Evolutionary conservation across 73 alveolate genomes (phyloP).

Genomic region (Tetrahymena elliotti): DNA sequence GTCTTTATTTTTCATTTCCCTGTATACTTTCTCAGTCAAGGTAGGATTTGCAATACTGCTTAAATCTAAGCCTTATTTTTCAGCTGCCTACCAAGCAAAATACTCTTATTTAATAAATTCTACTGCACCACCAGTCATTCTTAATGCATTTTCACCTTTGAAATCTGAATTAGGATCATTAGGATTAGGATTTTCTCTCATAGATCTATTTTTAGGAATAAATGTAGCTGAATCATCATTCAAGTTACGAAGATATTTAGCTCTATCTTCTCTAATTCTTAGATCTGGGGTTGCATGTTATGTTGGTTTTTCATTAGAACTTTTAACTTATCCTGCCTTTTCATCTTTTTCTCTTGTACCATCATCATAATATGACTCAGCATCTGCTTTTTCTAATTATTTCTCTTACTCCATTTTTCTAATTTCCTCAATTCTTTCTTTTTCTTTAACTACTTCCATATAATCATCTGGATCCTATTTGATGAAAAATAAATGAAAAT

Average conservation of each 20-base stretch:
- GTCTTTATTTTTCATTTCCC: slow-evolving; percentile 46
- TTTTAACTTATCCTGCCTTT: slow-evolving; percentile 11
- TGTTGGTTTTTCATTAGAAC: slow-evolving; percentile 58
- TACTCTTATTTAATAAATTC: slow-evolving; percentile 56
- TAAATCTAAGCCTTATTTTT: slow-evolving; percentile 51
- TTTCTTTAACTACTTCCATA: slow-evolving; percentile 50
- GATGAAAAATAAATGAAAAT: not conserved
- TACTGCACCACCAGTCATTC: slow-evolving; percentile 55
- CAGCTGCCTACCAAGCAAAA: slow-evolving; percentile 56
- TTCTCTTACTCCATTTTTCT: slow-evolving; percentile 32
- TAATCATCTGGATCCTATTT: slow-evolving; percentile 58
- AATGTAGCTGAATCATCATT: slow-evolving; percentile 62
- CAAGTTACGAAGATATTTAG: slow-evolving; percentile 63
- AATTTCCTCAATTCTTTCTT: slow-evolving; percentile 58
- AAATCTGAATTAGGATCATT: slow-evolving; percentile 39
- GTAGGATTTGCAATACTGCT: slow-evolving; percentile 79
- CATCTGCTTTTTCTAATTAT: slow-evolving; percentile 12
- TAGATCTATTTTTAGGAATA: slow-evolving; percentile 65
- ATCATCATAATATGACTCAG: slow-evolving; percentile 31
- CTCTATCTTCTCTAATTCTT: slow-evolving; percentile 73
- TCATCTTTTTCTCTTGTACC: slow-evolving; percentile 47
- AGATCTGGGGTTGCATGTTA: slow-evolving; percentile 53
- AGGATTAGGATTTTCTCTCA: slow-evolving; percentile 71
- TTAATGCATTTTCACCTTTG: slow-evolving; percentile 56
- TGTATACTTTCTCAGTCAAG: slow-evolving; percentile 60